A percentile compares a stretch with the other conserved stretches of the same genome.
Evolutionary conservation across 768 basidiomycete species (phyloP).

Genomic region (Auricularia cornea): DNA sequence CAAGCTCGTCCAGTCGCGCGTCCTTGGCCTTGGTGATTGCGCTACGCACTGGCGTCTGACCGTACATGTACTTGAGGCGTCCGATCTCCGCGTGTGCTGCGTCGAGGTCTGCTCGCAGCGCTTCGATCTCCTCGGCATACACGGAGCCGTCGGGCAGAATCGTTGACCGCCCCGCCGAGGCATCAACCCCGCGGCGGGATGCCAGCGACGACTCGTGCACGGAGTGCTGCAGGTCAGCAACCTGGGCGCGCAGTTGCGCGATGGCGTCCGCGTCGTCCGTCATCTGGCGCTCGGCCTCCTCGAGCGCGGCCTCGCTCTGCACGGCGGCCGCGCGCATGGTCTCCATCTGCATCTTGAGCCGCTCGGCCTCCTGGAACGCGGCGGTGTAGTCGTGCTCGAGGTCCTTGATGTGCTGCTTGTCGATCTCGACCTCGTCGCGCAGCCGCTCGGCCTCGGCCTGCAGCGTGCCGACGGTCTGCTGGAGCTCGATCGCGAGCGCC

Average conservation of each 20-base stretch:
- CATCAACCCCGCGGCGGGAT: conserved; percentile 1
- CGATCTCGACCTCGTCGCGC: conserved; percentile 48
- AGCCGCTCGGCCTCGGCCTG: conserved; percentile 25
- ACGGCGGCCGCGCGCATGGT: conserved; percentile 34
- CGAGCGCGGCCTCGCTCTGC: conserved; percentile 70
- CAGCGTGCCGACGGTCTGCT: conserved; percentile 15
- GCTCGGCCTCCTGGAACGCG: conserved; percentile 40
- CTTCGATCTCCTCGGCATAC: conserved; percentile 41
- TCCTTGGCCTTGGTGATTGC: conserved; percentile 75
- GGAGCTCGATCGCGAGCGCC: conserved; percentile 15
- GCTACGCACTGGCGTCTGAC: conserved; percentile 65
- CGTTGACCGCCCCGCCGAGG: conserved; percentile 20
- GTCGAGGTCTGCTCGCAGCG: conserved; percentile 68
- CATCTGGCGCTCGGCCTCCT: conserved; percentile 68
- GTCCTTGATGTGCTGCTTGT: conserved; percentile 43
- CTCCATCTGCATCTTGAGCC: conserved; percentile 39
- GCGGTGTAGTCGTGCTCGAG: conserved; percentile 47
- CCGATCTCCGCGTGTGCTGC: conserved; percentile 70
- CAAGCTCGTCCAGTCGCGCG: conserved; percentile 62
- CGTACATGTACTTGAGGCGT: conserved; percentile 53
- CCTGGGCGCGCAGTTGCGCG: conserved; percentile 4
- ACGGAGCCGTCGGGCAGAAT: conserved; percentile 31
- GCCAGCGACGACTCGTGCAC: not conserved
- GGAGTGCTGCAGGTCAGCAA: conserved; percentile 4
- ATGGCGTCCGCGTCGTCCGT: conserved; percentile 27